Conservation (phyloP, 2,329 filamentous ascomycete genomes). For the Fonsecaea pugnacius region DNA sequence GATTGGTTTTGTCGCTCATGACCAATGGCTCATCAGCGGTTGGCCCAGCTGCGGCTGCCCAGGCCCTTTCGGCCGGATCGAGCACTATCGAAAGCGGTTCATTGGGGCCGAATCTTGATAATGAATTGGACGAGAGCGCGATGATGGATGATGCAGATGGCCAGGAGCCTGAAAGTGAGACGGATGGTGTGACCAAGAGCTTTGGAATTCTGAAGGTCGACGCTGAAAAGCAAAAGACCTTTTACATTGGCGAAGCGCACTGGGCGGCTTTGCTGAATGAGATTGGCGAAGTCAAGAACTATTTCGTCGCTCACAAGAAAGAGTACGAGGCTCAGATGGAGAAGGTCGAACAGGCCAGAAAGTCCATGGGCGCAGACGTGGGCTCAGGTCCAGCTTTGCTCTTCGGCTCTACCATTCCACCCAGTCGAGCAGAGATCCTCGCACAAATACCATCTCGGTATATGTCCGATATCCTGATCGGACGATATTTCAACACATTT, state of each 20-base stretch:
- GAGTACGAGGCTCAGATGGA: conserved; percentile 82
- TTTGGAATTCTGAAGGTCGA: conserved; percentile 84
- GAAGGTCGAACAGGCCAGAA: conserved; percentile 71
- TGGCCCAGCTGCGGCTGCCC: conserved; percentile 63
- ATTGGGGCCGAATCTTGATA: conserved; percentile 43
- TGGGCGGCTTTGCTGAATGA: conserved; percentile 80
- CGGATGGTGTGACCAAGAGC: conserved; percentile 71
- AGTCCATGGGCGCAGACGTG: conserved; percentile 58
- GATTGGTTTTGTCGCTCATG: conserved; percentile 90
- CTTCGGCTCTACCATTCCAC: conserved; percentile 71
- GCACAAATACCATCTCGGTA: conserved; percentile 78
- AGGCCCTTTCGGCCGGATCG: conserved; percentile 41
- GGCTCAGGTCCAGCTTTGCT: conserved; percentile 75
- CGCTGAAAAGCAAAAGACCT: conserved; percentile 71
- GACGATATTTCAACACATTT: conserved; percentile 86
- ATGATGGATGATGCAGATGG: conserved; percentile 60
- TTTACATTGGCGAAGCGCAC: conserved; percentile 81
- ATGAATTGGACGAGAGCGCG: conserved; percentile 40
- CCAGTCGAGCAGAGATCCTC: conserved; percentile 76
- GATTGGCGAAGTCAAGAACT: conserved; percentile 92
- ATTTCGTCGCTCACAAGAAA: conserved; percentile 83
- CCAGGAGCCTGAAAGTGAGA: conserved; percentile 67
- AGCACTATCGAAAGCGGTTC: conserved; percentile 52
- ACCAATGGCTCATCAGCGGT: conserved; percentile 74
- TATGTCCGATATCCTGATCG: conserved; percentile 80